Evolutionary conservation across 805 yeast genomes (phyloP).

Genomic region (Teunomyces aglyptinius): DNA sequence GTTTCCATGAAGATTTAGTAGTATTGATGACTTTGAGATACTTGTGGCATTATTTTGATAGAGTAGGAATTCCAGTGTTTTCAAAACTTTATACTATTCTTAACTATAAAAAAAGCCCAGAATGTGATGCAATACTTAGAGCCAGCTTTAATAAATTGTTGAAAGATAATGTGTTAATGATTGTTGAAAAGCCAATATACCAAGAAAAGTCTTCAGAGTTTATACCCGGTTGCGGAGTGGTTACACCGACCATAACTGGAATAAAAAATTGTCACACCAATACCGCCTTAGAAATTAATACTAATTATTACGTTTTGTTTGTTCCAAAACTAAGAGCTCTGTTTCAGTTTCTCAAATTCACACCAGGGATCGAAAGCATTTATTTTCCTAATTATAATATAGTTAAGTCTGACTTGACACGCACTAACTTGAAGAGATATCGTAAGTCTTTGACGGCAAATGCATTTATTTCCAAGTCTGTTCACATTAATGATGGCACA

Average conservation of each 20-base stretch:
- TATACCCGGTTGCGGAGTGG: conserved; percentile 9
- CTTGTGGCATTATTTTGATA: conserved; percentile 22
- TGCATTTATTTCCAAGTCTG: not conserved
- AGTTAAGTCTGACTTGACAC: not conserved
- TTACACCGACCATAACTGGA: conserved; percentile 12
- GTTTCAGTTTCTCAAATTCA: not conserved
- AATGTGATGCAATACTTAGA: conserved; percentile 5
- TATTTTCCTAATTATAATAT: conserved; percentile 3
- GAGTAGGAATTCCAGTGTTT: conserved; percentile 5
- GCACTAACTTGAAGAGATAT: not conserved
- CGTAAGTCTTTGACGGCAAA: not conserved
- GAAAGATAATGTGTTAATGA: conserved; percentile 10
- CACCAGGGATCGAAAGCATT: not conserved
- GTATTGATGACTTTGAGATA: conserved; percentile 36
- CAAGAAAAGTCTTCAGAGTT: not conserved
- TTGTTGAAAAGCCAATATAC: conserved; percentile 7
- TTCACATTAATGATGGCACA: not conserved
- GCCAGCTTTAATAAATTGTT: conserved; percentile 13
- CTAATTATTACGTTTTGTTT: not conserved
- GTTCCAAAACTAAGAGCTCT: not conserved
- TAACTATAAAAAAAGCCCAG: not conserved
- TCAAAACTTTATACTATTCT: conserved; percentile 1
- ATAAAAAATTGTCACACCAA: conserved; percentile 6
- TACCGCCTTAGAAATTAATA: not conserved
- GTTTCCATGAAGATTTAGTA: conserved; percentile 15